phyloP scores from a whole-genome alignment of 2,329 filamentous ascomycete genomes.

The Aspergillus carbonarius region DNA sequence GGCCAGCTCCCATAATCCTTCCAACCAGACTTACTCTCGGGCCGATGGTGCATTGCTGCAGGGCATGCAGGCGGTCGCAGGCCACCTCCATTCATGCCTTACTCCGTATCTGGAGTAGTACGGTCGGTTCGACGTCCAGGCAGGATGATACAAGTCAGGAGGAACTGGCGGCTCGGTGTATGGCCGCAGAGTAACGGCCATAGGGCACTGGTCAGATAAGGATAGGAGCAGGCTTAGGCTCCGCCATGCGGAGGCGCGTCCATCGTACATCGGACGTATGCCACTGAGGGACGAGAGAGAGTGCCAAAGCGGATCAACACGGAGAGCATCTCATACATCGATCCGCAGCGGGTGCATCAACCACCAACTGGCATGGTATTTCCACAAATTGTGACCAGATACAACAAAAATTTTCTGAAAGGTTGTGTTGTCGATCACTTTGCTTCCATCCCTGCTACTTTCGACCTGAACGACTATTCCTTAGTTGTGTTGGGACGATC shows the following conservation, averaged over 20 bases:
- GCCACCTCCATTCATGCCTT: neutral
- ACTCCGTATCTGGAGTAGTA: neutral
- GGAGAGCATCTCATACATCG: neutral
- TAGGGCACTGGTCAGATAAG: neutral
- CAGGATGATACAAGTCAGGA: neutral
- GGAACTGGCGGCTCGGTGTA: neutral
- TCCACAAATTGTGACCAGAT: neutral
- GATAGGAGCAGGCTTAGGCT: neutral
- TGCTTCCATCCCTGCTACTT: neutral
- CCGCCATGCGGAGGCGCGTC: neutral
- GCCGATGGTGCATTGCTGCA: conserved; percentile 20
- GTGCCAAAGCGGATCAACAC: neutral
- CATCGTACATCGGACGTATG: neutral
- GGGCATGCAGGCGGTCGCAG: conserved; percentile 9
- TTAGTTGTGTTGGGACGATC: neutral
- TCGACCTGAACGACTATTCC: neutral
- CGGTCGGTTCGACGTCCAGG: neutral
- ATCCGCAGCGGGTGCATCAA: neutral
- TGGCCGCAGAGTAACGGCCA: neutral
- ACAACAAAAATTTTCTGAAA: neutral
- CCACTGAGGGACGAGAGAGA: neutral
- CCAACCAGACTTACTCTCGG: conserved; percentile 17
- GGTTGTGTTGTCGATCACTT: neutral
- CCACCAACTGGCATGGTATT: neutral
- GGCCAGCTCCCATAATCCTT: conserved; percentile 6